Conservation (phyloP, 2,329 filamentous ascomycete genomes). For the Albophoma yamanashiensis region DNA sequence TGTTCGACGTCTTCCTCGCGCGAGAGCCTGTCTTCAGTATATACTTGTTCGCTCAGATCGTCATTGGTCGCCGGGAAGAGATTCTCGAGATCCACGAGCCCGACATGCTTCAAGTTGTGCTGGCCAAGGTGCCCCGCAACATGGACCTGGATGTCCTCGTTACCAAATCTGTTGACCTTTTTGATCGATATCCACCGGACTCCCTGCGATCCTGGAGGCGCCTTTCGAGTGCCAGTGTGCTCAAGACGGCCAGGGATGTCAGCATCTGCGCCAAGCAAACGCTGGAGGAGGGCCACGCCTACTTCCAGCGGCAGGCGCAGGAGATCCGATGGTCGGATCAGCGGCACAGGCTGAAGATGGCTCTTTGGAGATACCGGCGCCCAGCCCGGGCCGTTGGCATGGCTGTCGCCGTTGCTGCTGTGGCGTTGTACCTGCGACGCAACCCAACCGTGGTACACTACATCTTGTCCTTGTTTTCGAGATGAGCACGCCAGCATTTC, state of each 20-base stretch:
- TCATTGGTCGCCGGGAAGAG: slow-evolving; percentile 69
- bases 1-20: slow-evolving; percentile 88
- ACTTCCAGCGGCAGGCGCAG: slow-evolving; percentile 60
- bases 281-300: slow-evolving; percentile 52
- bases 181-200: slow-evolving; percentile 59
- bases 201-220: slow-evolving; percentile 58
- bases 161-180: slow-evolving; percentile 50
- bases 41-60: slow-evolving; percentile 86
- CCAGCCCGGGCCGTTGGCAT: slow-evolving; percentile 51
- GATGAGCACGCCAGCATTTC: background rate
- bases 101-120: slow-evolving; percentile 82
- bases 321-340: slow-evolving; percentile 60
- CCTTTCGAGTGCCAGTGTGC: slow-evolving; percentile 66
- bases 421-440: slow-evolving; percentile 58
- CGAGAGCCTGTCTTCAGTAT: slow-evolving; percentile 79
- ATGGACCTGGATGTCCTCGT: slow-evolving; percentile 76
- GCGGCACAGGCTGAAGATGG: slow-evolving; percentile 14
- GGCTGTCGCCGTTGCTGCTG: slow-evolving; percentile 54
- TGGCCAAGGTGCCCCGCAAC: slow-evolving; percentile 76
- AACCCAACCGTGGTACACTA: slow-evolving; percentile 21
- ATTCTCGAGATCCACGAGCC: slow-evolving; percentile 87
- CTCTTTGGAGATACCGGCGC: slow-evolving; percentile 54
- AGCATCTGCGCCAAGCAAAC: slow-evolving; percentile 41
- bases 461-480: slow-evolving; percentile 15
- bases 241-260: slow-evolving; percentile 66